Evolutionary conservation across 1,284 basidiomycete genomes (phyloP).

Genomic region (Austroboletus rostrupii): DNA sequence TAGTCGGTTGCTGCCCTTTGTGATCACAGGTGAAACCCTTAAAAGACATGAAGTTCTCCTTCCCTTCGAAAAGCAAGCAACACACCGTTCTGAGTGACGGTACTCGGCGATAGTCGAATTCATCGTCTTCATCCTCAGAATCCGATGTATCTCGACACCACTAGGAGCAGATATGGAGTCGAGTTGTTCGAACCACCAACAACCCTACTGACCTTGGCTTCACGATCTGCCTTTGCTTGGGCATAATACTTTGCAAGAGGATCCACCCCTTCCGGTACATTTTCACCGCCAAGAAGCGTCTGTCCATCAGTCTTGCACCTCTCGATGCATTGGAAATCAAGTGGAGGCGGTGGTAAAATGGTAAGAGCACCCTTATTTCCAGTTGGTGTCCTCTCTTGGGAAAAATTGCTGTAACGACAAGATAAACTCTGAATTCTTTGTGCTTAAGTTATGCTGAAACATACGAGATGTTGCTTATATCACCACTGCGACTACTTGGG

Average conservation of each 20-base stretch:
- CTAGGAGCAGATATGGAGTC: conserved; percentile 9
- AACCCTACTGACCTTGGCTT: conserved; percentile 36
- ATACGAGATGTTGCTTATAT: conserved; percentile 40
- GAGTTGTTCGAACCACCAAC: neutral
- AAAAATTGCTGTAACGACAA: conserved; percentile 32
- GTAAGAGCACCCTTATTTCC: conserved; percentile 7
- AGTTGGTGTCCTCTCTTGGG: conserved; percentile 18
- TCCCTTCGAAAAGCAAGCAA: neutral
- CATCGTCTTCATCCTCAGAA: conserved; percentile 20
- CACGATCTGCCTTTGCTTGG: conserved; percentile 46
- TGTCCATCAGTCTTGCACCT: conserved; percentile 1
- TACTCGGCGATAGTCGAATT: neutral
- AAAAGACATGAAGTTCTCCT: neutral
- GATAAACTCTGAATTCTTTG: neutral
- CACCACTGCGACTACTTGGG: conserved; percentile 20
- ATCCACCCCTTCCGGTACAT: conserved; percentile 34
- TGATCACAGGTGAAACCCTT: conserved; percentile 63
- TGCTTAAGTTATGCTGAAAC: conserved; percentile 12
- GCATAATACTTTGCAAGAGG: conserved; percentile 62
- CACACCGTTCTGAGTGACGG: conserved; percentile 16
- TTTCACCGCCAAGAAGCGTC: conserved; percentile 2
- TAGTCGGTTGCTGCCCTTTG: conserved; percentile 31
- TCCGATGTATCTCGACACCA: conserved; percentile 24
- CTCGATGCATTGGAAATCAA: conserved; percentile 16
- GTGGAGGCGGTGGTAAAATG: conserved; percentile 26